A percentile compares a stretch with the other conserved stretches of the same genome.
phyloP scores from a whole-genome alignment of 1,139 yeast genomes.

The Meyerozyma sp. region DNA sequence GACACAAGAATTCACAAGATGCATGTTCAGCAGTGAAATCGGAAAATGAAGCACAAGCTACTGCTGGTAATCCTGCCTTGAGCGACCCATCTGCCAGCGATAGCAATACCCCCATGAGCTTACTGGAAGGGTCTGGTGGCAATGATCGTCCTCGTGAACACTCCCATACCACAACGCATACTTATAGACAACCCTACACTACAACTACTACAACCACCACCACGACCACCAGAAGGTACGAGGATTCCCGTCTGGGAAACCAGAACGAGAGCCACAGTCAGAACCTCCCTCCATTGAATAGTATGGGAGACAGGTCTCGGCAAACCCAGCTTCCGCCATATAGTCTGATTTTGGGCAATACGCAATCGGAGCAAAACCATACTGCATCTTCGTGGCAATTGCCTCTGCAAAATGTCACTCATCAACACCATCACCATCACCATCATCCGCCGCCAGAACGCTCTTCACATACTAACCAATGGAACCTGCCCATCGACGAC shows the following conservation, averaged over 20 bases:
- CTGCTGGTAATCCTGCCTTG: background rate
- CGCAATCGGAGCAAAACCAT: background rate
- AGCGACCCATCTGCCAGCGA: background rate
- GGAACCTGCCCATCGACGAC: background rate
- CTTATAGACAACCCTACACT: slow-evolving; percentile 3
- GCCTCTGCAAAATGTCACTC: background rate
- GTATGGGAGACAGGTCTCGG: background rate
- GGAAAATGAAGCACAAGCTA: background rate
- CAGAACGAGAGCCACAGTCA: background rate
- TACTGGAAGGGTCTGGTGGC: background rate
- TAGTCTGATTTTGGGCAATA: background rate
- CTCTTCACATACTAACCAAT: background rate
- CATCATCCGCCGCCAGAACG: slow-evolving; percentile 1
- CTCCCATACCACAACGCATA: background rate
- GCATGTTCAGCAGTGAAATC: slow-evolving; percentile 26
- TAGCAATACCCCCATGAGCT: background rate
- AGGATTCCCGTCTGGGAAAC: background rate
- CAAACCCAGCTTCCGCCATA: background rate
- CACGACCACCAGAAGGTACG: slow-evolving; percentile 6
- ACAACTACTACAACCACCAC: slow-evolving; percentile 11
- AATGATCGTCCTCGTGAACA: background rate
- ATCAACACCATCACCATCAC: slow-evolving; percentile 3
- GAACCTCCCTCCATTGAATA: background rate
- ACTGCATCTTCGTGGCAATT: background rate
- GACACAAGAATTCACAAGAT: slow-evolving; percentile 51